These are phyloP conservation scores for Fusarium falciforme DNA, from an alignment of 2,329 filamentous ascomycete genomes.

Conservation along the genomic window DNA sequence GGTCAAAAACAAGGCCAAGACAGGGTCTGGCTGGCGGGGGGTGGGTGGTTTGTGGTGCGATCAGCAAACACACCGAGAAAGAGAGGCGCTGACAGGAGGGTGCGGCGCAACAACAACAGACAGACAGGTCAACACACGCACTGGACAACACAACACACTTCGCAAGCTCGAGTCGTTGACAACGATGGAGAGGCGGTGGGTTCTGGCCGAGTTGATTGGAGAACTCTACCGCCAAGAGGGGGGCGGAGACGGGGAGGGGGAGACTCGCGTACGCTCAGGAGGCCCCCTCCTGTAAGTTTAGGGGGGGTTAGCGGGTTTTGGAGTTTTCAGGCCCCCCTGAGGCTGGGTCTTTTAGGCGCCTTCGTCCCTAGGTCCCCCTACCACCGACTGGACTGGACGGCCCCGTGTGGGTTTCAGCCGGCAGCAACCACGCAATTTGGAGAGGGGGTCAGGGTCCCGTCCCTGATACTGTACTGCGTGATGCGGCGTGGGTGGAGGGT, in stretches of 20 bases:
- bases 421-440: constrained; percentile 17
- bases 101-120: constrained; percentile 35
- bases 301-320: constrained; percentile 28
- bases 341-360: background rate
- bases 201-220: constrained; percentile 41
- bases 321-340: constrained; percentile 7
- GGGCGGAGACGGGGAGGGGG: constrained; percentile 26
- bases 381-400: background rate
- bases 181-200: constrained; percentile 40
- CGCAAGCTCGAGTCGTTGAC: constrained; percentile 19
- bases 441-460: constrained; percentile 10
- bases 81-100: constrained; percentile 14
- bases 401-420: constrained; percentile 6
- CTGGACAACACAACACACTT: background rate
- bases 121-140: background rate
- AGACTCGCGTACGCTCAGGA: constrained; percentile 7
- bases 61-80: constrained; percentile 24
- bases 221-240: constrained; percentile 24
- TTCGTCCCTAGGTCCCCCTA: background rate
- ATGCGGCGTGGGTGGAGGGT: constrained; percentile 11
- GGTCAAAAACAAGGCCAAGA: constrained; percentile 32
- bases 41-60: constrained; percentile 32
- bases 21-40: constrained; percentile 36
- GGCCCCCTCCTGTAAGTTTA: constrained; percentile 27
- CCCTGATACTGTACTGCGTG: constrained; percentile 11